phyloP scores from a whole-genome alignment of 345 rosid species.

The rapeseed (Brassica napus) region DNA sequence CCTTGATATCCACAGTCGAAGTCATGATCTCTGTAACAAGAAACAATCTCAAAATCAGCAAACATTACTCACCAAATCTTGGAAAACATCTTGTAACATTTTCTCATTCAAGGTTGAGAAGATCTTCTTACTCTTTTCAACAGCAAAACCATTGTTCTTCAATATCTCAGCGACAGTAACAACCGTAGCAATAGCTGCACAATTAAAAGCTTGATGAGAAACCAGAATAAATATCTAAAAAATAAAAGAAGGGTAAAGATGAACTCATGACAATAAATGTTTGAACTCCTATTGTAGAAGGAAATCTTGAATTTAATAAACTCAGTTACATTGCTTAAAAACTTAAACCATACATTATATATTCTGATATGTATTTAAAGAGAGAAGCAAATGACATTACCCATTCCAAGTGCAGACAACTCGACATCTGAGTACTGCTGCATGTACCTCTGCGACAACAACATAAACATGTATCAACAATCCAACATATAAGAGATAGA shows the following conservation, averaged over 20 bases:
- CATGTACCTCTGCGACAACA: constrained; percentile 71
- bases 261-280: neutral
- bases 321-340: constrained; percentile 10
- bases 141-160: constrained; percentile 87
- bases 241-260: neutral
- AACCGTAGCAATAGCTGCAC: constrained; percentile 88
- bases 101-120: neutral
- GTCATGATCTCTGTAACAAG: constrained; percentile 67
- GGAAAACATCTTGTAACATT: neutral
- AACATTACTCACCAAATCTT: neutral
- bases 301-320: constrained; percentile 3
- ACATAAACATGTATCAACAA: neutral
- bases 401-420: constrained; percentile 96
- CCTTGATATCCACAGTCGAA: constrained; percentile 84
- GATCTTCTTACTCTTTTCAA: constrained; percentile 70
- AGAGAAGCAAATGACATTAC: constrained; percentile 41
- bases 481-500: neutral
- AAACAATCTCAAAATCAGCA: neutral
- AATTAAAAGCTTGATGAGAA: constrained; percentile 13
- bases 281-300: too few relatives aligned
- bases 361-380: neutral
- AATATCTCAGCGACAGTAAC: constrained; percentile 87
- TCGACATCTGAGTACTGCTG: constrained; percentile 87
- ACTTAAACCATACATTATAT: neutral
- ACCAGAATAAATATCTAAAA: neutral